Base-by-base conservation (phyloP, 441 rosid genomes). In the Eruca vesicaria region DNA sequence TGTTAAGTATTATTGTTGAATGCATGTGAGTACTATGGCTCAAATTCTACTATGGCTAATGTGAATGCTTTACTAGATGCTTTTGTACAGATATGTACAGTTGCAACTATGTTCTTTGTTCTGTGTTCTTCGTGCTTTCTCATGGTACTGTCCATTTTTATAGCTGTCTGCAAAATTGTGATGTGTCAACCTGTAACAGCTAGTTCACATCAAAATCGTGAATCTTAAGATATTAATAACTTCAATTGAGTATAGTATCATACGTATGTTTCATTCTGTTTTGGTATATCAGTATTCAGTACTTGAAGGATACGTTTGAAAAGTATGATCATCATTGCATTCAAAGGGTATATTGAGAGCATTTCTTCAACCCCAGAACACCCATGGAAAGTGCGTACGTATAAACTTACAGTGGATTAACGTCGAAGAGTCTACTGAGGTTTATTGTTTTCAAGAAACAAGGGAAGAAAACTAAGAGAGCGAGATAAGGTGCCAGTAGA, bases 1-100 rank as follows among this genome's bases (percentile, higher is more conserved):
- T 59, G 63, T 68, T 63, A 33, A 73, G 26, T 63, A 63, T 10
- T 50, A 23, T 57, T 41, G 58, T 73, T 53, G 58, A 63, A 56
- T 76, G 19, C 32, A 6, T 23, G 35, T 70, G 63, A 65, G 50
- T 8, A n/a, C 55, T 29, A 36, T 19, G 55, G 58, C 6, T 43
- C 35, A 60, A 31, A 14, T 31, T 60, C 43, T 60, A 16, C 19
- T 60, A 31, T 31, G n/a, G 64, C 23, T 60, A 15, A 15, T 29
- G 63, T 59, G 21, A 50, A 29, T 31, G 21, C 14, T 59, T 29
- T 59, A 59, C 20, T 29, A 3, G 9, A 59, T 29, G 38, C 21
- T 59, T 23, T 58, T 59, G 55, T 62, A 9, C 58, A 75, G 0
- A 28, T 75, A 52, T 53, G 33, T 75, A 57, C 6, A 45, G 36